phyloP scores from a whole-genome alignment of 371 early-diverging fungal genomes.

The Saksenaea vasiformis region DNA sequence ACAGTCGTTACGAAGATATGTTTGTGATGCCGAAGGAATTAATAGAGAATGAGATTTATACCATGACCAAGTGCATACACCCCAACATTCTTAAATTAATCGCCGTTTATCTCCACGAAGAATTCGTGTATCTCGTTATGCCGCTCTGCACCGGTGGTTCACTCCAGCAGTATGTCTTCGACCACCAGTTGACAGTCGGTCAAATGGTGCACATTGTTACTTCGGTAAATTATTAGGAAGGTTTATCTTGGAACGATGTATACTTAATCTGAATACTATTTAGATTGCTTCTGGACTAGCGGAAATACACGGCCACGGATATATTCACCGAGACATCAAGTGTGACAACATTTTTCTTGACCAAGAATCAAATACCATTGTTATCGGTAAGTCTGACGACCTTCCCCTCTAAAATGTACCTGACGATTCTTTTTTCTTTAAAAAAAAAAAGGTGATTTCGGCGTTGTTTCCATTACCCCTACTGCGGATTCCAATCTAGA shows the following conservation, averaged over 20 bases:
- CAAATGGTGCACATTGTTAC: slow-evolving; percentile 47
- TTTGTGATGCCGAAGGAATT: slow-evolving; percentile 57
- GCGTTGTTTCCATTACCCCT: slow-evolving; percentile 51
- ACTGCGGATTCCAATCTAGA: slow-evolving; percentile 50
- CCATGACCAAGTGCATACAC: slow-evolving; percentile 54
- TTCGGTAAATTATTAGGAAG: slow-evolving; percentile 26
- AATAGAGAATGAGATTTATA: slow-evolving; percentile 54
- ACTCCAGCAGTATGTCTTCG: slow-evolving; percentile 52
- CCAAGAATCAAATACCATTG: slow-evolving; percentile 37
- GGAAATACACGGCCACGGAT: slow-evolving; percentile 48
- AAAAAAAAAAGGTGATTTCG: slow-evolving; percentile 53
- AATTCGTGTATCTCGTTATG: slow-evolving; percentile 52
- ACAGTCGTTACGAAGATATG: slow-evolving; percentile 38
- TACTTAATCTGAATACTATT: not conserved
- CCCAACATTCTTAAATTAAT: slow-evolving; percentile 43
- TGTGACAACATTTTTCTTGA: slow-evolving; percentile 54
- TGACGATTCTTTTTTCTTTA: too few relatives aligned
- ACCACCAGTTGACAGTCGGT: slow-evolving; percentile 46
- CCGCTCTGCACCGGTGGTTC: slow-evolving; percentile 54
- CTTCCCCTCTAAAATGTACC: too few relatives aligned
- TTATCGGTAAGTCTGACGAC: slow-evolving; percentile 42
- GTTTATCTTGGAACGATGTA: too few relatives aligned
- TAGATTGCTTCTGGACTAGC: slow-evolving; percentile 51
- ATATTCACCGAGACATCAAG: slow-evolving; percentile 55
- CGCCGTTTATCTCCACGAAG: slow-evolving; percentile 48